These are phyloP conservation scores for Salix brachista DNA, from an alignment of 345 rosid genomes.

Conservation along the genomic window DNA sequence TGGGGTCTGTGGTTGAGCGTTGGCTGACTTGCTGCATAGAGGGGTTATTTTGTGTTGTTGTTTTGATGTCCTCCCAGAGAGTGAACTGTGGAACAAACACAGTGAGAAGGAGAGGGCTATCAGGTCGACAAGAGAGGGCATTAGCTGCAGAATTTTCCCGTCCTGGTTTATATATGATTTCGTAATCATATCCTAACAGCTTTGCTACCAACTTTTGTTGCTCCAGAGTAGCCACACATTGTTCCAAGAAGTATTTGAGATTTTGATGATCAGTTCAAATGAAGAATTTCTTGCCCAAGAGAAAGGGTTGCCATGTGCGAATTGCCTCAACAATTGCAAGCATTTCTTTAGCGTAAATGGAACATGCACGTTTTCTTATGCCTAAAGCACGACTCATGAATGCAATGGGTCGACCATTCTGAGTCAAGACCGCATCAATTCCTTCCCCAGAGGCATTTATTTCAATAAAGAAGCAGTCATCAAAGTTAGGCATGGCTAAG, in stretches of 20 bases:
- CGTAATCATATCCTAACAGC: neutral
- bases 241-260: neutral
- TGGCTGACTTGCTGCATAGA: neutral
- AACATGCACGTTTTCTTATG: too few relatives aligned
- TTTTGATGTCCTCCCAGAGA: neutral
- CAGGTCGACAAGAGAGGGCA: accelerated
- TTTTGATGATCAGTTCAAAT: neutral
- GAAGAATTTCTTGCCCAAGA: neutral
- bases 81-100: neutral
- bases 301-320: neutral
- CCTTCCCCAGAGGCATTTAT: too few relatives aligned
- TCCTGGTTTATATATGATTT: too few relatives aligned
- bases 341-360: neutral
- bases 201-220: neutral
- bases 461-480: too few relatives aligned
- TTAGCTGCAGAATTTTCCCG: too few relatives aligned
- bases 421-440: too few relatives aligned
- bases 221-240: neutral
- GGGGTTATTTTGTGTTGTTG: neutral
- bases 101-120: neutral
- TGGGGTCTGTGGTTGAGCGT: neutral
- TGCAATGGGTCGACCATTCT: too few relatives aligned
- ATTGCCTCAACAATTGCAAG: neutral
- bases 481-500: too few relatives aligned
- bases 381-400: too few relatives aligned